Evolutionary conservation across 2,329 filamentous ascomycete species (phyloP), one percentile per base, ranked within the genome.

Genomic region (Beauveria caledonica): DNA sequence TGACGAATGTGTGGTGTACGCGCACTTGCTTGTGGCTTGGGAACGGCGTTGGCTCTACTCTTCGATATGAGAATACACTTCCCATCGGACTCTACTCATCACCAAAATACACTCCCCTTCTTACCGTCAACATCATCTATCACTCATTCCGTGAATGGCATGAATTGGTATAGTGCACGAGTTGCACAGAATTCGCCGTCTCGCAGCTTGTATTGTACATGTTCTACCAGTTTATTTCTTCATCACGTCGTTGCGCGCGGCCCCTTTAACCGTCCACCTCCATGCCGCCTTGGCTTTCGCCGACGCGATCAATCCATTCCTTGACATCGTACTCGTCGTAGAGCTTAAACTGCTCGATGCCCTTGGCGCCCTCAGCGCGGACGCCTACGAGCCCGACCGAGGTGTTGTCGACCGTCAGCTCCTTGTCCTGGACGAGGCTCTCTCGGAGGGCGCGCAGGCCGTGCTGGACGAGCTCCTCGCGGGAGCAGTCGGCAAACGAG

Each of bases 321-420:
- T 87, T 86, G 63, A 97, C 86, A 65, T 94, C 90, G 72, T 91
- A 86, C 15, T 92, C 92, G 73, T 99, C 94, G 70, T 89, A 94
- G 66, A 96, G 80, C 80, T 89, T 90, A 78, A 97, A 97, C 64
- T 84, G 84, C 80, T 97, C 90, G 36, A 88, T 76, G 59, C 71
- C 76, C 74, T 81, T 82, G 72, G 78, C 79, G 58, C 78, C 77
- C 7, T 77, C 76, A 63, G 76, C 75, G 64, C 74, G 77, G 53
- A 83, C 77, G 10, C 92, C 92, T 23, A 92, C 89, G 63, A 97
- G 81, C 42, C 90, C 92, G 58, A 99, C 84, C 67, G 91, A 96
- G 59, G 92, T 96, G 78, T 99, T 99, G 74, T 97, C 94, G 45
- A 97, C 85, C 60, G 93, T 97, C 73, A 99, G 79, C 82, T 97